Base-by-base conservation (phyloP, 345 rosid species). In the Moringa oleifera region DNA sequence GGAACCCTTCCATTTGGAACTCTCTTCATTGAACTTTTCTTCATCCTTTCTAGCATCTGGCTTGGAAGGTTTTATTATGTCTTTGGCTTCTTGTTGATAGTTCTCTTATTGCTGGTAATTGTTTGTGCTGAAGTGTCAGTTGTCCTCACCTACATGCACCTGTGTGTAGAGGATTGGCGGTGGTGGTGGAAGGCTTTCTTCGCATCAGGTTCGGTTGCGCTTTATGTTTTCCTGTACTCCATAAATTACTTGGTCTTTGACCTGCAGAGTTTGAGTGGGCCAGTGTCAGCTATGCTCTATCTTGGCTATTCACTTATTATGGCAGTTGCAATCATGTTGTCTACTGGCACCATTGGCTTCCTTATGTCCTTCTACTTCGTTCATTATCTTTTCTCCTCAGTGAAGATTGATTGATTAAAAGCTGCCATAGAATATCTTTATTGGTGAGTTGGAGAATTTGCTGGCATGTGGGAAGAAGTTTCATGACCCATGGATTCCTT, bases 151-250 rank as follows among this genome's bases (percentile, higher is more conserved):
- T 88, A 85, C 70, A 88, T 88, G 91, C 95, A 85, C 63, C 95
- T 88, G 23, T 88, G 91, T 17, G 95, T 83, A 16, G 95, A 88
- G 74, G 95, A 88, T 55, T 88, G 96, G 96, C 81, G 75, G 59
- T 88, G 96, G 96, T 85, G 92, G 96, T 88, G 96, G 96, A 88
- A 85, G 75, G 83, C 96, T 4, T 88, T 88, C 83, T 88, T 63
- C 31, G 96, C 96, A 18, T 85, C 91, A 7, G 96, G 96, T 47
- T 88, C 92, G 37, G 96, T 88, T 8, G 77, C 96, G 6, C 76
- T 88, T 62, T 88, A 85, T n/a, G 89, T 88, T 21, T 88, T 85
- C 64, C 73, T 85, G 1, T 88, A 83, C 76, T 83, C 96, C 51
- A 83, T 88, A 77, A 85, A 85, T 68, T 88, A 88, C 66, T 70